Conservation (phyloP, 2,329 filamentous ascomycete species). For the Ambrosiella beaveri region DNA sequence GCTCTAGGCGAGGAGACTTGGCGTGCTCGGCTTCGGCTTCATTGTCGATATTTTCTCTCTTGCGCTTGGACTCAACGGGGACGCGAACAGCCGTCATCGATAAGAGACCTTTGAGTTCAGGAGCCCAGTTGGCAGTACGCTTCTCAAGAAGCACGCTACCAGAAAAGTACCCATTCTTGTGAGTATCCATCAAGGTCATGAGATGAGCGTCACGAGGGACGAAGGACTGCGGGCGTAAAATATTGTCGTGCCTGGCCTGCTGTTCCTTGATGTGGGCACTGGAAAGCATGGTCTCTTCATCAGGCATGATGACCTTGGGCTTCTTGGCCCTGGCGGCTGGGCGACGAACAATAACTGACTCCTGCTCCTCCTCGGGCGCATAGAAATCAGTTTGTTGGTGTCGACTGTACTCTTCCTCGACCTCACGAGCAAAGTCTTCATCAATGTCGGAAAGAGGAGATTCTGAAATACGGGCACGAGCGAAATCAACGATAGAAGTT, state of each 20-base stretch:
- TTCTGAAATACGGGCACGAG: slow-evolving; percentile 47
- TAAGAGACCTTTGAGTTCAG: slow-evolving; percentile 82
- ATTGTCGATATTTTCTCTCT: slow-evolving; percentile 74
- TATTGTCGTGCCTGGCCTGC: slow-evolving; percentile 70
- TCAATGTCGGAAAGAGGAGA: slow-evolving; percentile 55
- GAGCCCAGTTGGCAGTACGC: slow-evolving; percentile 66
- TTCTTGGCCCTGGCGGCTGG: slow-evolving; percentile 56
- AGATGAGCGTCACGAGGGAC: slow-evolving; percentile 75
- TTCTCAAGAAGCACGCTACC: slow-evolving; percentile 71
- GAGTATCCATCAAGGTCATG: slow-evolving; percentile 77
- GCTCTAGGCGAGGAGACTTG: slow-evolving; percentile 52
- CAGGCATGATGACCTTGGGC: slow-evolving; percentile 67
- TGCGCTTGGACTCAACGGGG: slow-evolving; percentile 73
- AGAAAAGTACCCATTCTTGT: slow-evolving; percentile 79
- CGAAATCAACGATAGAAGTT: slow-evolving; percentile 27
- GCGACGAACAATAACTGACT: slow-evolving; percentile 43
- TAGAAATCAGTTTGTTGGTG: slow-evolving; percentile 39
- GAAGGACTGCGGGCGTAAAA: slow-evolving; percentile 67
- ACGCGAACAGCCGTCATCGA: slow-evolving; percentile 66
- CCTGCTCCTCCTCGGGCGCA: slow-evolving; percentile 40
- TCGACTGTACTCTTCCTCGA: slow-evolving; percentile 39
- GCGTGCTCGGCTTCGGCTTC: slow-evolving; percentile 55
- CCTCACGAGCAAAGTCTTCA: slow-evolving; percentile 40
- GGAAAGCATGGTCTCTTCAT: slow-evolving; percentile 61
- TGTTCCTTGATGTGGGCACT: slow-evolving; percentile 68